phyloP scores from a whole-genome alignment of 805 yeast genomes.

The Wickerhamomyces kurtzmanii region DNA sequence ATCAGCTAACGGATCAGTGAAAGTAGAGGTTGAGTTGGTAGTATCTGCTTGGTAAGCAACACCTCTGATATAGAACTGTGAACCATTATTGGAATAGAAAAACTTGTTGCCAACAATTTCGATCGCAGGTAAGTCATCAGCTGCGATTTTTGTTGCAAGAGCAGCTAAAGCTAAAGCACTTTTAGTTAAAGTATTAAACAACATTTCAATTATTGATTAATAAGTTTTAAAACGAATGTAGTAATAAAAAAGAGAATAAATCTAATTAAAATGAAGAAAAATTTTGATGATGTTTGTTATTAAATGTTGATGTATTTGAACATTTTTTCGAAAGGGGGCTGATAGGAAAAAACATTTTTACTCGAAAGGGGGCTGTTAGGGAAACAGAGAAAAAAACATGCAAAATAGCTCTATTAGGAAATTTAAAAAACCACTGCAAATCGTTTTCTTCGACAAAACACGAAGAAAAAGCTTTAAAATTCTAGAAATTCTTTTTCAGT shows the following conservation, averaged over 20 bases:
- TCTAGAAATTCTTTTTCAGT: too few species aligned
- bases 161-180: conserved; percentile 22
- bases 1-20: conserved; percentile 67
- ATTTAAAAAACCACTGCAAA: too few species aligned
- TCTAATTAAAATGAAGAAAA: conserved; percentile 3
- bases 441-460: too few species aligned
- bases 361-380: too few species aligned
- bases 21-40: conserved; percentile 34
- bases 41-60: conserved; percentile 73
- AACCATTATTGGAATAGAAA: conserved; percentile 66
- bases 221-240: too few species aligned
- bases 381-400: too few species aligned
- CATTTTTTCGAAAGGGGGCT: too few species aligned
- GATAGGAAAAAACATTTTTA: too few species aligned
- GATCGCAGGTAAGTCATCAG: conserved; percentile 48
- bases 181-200: conserved; percentile 19
- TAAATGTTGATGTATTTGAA: too few species aligned
- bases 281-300: conserved; percentile 17
- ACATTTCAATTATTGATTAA: conserved; percentile 16
- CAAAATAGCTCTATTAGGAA: too few species aligned
- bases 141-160: conserved; percentile 19
- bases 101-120: conserved; percentile 73
- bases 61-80: conserved; percentile 72
- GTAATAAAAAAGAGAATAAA: too few species aligned
- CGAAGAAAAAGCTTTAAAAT: too few species aligned